These are phyloP conservation scores for Pyrus hybrid DNA, from an alignment of 331 rosid species.

Conservation along the genomic window DNA sequence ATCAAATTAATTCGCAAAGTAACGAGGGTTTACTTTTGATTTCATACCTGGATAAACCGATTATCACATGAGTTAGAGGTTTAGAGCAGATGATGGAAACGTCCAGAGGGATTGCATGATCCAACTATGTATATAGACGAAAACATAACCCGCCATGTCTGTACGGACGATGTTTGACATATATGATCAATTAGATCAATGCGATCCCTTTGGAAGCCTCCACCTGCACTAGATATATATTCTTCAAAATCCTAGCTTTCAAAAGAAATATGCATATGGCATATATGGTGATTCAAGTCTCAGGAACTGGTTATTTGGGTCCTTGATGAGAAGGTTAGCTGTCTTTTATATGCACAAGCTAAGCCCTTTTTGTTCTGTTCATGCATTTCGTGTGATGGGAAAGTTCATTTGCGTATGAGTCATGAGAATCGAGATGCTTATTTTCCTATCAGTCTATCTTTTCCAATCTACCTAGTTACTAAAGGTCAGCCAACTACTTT, in stretches of 20 bases:
- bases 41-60: constrained; percentile 5
- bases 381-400: constrained; percentile 29
- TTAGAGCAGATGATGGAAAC: constrained; percentile 28
- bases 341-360: neutral
- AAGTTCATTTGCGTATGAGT: neutral
- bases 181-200: constrained; percentile 46
- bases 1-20: neutral
- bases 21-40: neutral
- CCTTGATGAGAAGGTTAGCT: neutral
- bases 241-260: neutral
- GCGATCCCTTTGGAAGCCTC: constrained; percentile 95
- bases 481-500: neutral
- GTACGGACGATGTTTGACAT: neutral
- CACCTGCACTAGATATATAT: constrained; percentile 38
- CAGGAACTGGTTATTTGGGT: neutral
- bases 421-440: neutral
- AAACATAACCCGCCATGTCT: neutral
- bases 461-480: neutral
- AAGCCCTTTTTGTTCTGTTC: constrained; percentile 6
- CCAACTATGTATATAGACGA: constrained; percentile 3
- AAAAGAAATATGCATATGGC: neutral
- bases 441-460: neutral
- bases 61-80: neutral
- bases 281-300: neutral
- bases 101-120: constrained; percentile 76